phyloP scores from a whole-genome alignment of 352 stramenopile species.

The Thraustotheca clavata region DNA sequence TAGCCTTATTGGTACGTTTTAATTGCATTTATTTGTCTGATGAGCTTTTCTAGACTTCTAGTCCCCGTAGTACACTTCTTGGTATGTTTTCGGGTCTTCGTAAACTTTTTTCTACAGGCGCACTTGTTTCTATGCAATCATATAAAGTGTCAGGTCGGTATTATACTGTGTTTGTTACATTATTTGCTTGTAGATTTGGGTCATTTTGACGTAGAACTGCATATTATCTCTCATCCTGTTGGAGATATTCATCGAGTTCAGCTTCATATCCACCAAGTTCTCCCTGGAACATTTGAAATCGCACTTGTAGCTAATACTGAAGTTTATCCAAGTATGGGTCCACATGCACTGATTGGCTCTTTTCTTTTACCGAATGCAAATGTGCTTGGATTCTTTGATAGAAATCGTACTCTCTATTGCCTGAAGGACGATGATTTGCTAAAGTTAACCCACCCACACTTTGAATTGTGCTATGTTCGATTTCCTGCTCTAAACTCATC shows the following conservation, averaged over 20 bases:
- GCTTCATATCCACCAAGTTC: background rate
- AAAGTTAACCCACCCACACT: background rate
- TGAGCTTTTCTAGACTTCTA: slow-evolving; percentile 4
- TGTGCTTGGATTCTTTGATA: background rate
- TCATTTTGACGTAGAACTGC: background rate
- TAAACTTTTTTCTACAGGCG: background rate
- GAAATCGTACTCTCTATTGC: background rate
- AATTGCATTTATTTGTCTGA: background rate
- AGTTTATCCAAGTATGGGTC: background rate
- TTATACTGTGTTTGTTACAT: too few relatives aligned
- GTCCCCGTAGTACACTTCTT: background rate
- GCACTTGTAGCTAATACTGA: background rate
- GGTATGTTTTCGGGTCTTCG: background rate
- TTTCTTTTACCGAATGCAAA: background rate
- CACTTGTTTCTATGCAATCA: background rate
- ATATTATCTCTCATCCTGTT: background rate
- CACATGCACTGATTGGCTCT: background rate
- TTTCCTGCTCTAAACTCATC: background rate
- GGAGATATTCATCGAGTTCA: background rate
- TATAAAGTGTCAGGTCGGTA: too few relatives aligned
- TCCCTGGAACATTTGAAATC: background rate
- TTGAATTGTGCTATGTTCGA: background rate
- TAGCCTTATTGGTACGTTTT: slow-evolving; percentile 54
- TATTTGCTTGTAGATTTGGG: too few relatives aligned
- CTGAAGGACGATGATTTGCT: background rate